Evolutionary conservation across 2,329 filamentous ascomycete species (phyloP).

Genomic region (Nemania sp.): DNA sequence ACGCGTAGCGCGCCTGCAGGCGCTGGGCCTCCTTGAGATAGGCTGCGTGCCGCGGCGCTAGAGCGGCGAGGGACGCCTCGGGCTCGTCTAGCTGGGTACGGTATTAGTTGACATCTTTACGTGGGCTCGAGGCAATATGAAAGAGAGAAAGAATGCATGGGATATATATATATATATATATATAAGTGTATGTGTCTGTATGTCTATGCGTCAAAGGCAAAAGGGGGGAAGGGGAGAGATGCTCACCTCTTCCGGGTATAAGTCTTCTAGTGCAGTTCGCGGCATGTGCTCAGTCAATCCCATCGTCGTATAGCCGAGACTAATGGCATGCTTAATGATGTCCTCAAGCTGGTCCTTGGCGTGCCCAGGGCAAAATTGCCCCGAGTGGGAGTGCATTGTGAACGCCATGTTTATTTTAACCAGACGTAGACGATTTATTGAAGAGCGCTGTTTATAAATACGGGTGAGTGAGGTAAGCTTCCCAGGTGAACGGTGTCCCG

Average conservation of each 20-base stretch:
- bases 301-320: conserved; percentile 78
- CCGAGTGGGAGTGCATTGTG: conserved; percentile 97
- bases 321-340: conserved; percentile 78
- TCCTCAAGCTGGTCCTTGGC: conserved; percentile 84
- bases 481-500: neutral
- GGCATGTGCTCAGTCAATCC: conserved; percentile 96
- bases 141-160: neutral
- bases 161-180: neutral
- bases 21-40: conserved; percentile 78
- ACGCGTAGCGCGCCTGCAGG: conserved; percentile 70
- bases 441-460: too few species aligned
- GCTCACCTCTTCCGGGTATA: conserved; percentile 87
- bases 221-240: too few species aligned
- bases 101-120: conserved; percentile 7
- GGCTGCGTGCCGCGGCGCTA: conserved; percentile 64
- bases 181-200: neutral
- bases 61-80: conserved; percentile 51
- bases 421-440: too few species aligned
- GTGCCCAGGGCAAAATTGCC: conserved; percentile 93
- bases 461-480: too few species aligned
- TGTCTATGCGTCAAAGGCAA: neutral
- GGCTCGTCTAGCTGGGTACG: conserved; percentile 54
- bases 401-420: conserved; percentile 72
- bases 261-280: conserved; percentile 70
- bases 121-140: too few species aligned